A percentile compares a stretch with the other conserved stretches of the same genome.
These are phyloP conservation scores for Suillus subluteus DNA, from an alignment of 768 basidiomycete genomes.

Conservation along the genomic window DNA sequence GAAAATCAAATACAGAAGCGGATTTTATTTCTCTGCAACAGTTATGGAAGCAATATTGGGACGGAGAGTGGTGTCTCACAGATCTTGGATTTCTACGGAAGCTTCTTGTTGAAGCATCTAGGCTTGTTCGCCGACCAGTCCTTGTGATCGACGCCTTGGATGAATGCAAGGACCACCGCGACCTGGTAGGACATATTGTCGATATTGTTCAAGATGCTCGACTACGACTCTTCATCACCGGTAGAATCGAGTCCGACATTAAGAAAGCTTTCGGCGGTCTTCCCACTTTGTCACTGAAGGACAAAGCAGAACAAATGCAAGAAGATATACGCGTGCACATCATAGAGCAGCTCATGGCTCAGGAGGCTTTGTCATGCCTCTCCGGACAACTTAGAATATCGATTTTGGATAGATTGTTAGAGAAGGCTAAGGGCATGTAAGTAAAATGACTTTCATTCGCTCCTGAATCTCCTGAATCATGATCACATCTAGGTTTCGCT, in stretches of 20 bases:
- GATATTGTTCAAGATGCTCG: slow-evolving; percentile 2
- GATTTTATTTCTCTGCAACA: neutral
- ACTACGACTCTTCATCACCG: slow-evolving; percentile 13
- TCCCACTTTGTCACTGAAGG: slow-evolving; percentile 1
- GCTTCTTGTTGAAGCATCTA: neutral
- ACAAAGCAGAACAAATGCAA: neutral
- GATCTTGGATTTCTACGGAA: neutral
- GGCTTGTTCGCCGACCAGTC: neutral
- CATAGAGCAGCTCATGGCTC: neutral
- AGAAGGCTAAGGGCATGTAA: slow-evolving; percentile 11
- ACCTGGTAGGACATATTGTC: neutral
- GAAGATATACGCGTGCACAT: slow-evolving; percentile 9
- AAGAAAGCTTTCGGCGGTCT: neutral
- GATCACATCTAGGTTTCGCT: slow-evolving; percentile 10
- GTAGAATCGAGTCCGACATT: neutral
- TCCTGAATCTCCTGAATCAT: no score
- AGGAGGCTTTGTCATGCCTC: neutral
- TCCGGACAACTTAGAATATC: neutral
- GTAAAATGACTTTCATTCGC: neutral
- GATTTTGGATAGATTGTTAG: neutral
- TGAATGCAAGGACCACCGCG: slow-evolving; percentile 13
- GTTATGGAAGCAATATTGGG: neutral
- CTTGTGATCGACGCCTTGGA: slow-evolving; percentile 18
- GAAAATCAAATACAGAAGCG: no score
- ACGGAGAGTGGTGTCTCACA: neutral